Conservation (phyloP, 1,284 basidiomycete genomes). For the Cystobasidium sp. region DNA sequence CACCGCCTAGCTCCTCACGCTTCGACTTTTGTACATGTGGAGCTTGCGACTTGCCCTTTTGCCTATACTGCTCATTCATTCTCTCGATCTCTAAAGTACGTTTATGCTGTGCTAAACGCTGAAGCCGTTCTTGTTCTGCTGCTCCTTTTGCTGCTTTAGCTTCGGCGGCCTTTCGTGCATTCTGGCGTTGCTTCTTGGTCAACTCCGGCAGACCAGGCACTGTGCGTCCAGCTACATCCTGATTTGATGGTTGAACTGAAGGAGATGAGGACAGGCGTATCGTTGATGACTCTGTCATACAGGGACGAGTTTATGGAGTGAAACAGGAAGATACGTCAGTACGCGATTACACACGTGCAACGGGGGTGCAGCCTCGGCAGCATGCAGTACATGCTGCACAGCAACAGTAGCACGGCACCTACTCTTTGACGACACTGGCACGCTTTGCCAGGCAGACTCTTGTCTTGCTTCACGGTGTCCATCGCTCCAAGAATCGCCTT, state of each 20-base stretch:
- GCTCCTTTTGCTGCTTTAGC: slow-evolving; percentile 52
- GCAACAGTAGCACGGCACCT: neutral
- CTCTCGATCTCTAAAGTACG: slow-evolving; percentile 47
- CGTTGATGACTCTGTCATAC: slow-evolving; percentile 17
- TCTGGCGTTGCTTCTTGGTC: slow-evolving; percentile 52
- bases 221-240: neutral
- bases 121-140: slow-evolving; percentile 50
- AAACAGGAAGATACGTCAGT: neutral
- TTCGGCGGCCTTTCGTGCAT: slow-evolving; percentile 51
- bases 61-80: slow-evolving; percentile 41
- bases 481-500: neutral
- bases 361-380: too few relatives aligned
- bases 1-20: slow-evolving; percentile 26
- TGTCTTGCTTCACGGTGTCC: neutral
- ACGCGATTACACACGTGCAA: neutral
- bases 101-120: slow-evolving; percentile 50
- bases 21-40: slow-evolving; percentile 6
- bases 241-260: neutral
- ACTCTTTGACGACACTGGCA: slow-evolving; percentile 27
- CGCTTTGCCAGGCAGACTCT: slow-evolving; percentile 39
- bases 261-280: slow-evolving; percentile 16
- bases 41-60: neutral
- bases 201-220: slow-evolving; percentile 33
- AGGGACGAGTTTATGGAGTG: neutral
- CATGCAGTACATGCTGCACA: neutral